phyloP scores from a whole-genome alignment of 176 grass and related monocot species.

The Oryza nivara region DNA sequence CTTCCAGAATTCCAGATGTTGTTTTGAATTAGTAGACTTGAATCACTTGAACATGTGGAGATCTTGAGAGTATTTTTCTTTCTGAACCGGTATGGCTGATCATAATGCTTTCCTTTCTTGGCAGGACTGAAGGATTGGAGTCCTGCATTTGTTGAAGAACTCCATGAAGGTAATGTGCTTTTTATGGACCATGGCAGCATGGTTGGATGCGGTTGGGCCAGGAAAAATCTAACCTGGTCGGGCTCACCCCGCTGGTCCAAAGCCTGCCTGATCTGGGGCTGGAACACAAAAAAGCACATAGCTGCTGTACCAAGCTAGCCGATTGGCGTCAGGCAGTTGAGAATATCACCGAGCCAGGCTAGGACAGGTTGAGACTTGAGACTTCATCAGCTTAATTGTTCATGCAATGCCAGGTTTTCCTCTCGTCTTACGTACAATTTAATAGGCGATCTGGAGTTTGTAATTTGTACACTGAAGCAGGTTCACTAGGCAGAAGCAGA shows the following conservation, averaged over 20 bases:
- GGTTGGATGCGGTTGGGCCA: neutral
- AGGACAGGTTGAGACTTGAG: neutral
- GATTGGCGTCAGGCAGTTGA: neutral
- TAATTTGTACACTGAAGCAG: neutral
- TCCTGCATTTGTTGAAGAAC: neutral
- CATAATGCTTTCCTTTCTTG: neutral
- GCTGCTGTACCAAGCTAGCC: neutral
- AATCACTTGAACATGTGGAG: neutral
- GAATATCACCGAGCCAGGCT: neutral
- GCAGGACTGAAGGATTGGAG: neutral
- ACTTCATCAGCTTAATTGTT: neutral
- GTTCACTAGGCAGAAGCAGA: neutral
- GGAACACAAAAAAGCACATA: too few relatives aligned
- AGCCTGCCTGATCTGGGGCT: neutral
- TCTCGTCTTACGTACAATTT: neutral
- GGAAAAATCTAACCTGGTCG: neutral
- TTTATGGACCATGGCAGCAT: neutral
- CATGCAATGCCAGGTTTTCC: neutral
- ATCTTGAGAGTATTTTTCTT: neutral
- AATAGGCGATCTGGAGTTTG: too few relatives aligned
- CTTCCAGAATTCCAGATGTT: neutral
- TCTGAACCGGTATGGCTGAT: constrained; percentile 12
- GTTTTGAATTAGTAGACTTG: neutral
- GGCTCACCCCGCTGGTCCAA: neutral
- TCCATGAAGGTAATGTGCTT: too few relatives aligned